Conservation (phyloP, 345 rosid genomes). For the Odontarrhena argentea region DNA sequence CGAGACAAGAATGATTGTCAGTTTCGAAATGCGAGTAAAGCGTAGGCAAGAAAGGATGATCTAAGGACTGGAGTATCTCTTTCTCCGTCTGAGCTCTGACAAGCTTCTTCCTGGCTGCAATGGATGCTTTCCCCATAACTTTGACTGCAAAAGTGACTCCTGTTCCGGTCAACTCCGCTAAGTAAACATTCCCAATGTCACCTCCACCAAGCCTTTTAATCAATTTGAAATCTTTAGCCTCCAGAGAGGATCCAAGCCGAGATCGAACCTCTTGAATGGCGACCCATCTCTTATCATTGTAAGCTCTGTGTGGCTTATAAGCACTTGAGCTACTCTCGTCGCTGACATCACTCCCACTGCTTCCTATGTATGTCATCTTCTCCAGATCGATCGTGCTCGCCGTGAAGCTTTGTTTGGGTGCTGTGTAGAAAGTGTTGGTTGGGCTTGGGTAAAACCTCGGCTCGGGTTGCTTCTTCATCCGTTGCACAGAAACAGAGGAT, state of each 20-base stretch:
- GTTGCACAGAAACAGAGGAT: conserved; percentile 44
- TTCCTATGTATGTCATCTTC: conserved; percentile 62
- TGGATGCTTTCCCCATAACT: conserved; percentile 73
- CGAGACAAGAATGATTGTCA: conserved; percentile 69
- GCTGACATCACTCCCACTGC: conserved; percentile 86
- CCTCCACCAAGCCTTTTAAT: conserved; percentile 71
- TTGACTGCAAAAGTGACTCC: conserved; percentile 74
- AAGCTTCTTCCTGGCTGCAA: conserved; percentile 88
- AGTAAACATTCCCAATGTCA: conserved; percentile 82
- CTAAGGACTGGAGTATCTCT: conserved; percentile 83
- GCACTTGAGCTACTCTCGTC: conserved; percentile 86
- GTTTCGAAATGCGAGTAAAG: conserved; percentile 89
- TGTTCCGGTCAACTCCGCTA: conserved; percentile 78
- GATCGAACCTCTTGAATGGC: conserved; percentile 72
- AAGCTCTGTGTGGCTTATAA: conserved; percentile 82
- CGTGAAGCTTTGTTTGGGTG: conserved; percentile 80
- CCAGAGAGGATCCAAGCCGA: conserved; percentile 48
- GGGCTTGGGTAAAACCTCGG: conserved; percentile 60
- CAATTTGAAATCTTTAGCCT: conserved; percentile 62
- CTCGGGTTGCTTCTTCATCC: conserved; percentile 47
- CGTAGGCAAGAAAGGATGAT: conserved; percentile 91
- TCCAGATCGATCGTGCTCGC: conserved; percentile 62
- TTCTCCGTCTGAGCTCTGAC: conserved; percentile 83
- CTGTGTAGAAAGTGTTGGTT: conserved; percentile 58
- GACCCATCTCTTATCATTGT: conserved; percentile 83